Percentiles rank a stretch among this genome's conserved stretches.
Evolutionary conservation across 768 basidiomycete genomes (phyloP).

Genomic region (Hygrophorus pudorinus): DNA sequence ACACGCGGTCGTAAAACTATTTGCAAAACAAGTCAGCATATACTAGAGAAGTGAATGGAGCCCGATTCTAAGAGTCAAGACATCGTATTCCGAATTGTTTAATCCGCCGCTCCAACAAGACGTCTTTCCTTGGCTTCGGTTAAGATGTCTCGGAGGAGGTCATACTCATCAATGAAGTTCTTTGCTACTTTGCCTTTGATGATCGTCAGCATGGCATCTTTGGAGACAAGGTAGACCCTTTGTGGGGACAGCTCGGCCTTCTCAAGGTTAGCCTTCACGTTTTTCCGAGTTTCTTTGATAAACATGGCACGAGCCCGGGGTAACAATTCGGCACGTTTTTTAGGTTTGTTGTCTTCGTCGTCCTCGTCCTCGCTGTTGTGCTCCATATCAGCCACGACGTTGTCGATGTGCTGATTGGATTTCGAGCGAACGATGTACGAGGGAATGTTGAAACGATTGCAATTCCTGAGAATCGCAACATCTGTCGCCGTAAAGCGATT

Average conservation of each 20-base stretch:
- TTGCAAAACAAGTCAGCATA: no score
- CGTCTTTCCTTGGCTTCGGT: slow-evolving; percentile 1
- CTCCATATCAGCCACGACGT: slow-evolving; percentile 31
- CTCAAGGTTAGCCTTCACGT: slow-evolving; percentile 3
- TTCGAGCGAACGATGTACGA: slow-evolving; percentile 27
- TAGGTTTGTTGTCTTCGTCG: neutral
- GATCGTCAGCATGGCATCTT: neutral
- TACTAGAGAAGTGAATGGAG: no score
- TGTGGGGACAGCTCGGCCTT: slow-evolving; percentile 4
- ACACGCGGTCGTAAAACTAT: no score
- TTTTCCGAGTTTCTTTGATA: slow-evolving; percentile 3
- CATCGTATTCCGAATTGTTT: no score
- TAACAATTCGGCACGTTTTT: neutral
- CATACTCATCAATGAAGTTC: slow-evolving; percentile 2
- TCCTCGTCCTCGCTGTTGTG: slow-evolving; percentile 27
- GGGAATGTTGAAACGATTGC: slow-evolving; percentile 21
- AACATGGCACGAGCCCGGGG: slow-evolving; percentile 1
- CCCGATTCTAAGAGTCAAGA: no score
- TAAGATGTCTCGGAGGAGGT: slow-evolving; percentile 2
- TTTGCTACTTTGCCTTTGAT: neutral
- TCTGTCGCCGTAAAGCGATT: slow-evolving; percentile 25
- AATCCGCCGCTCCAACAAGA: neutral
- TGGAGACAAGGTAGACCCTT: slow-evolving; percentile 5
- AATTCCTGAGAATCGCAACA: slow-evolving; percentile 21
- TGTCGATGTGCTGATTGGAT: slow-evolving; percentile 23